Base-by-base conservation (phyloP, 2,329 filamentous ascomycete species). In the Huntiella bhutanensis region DNA sequence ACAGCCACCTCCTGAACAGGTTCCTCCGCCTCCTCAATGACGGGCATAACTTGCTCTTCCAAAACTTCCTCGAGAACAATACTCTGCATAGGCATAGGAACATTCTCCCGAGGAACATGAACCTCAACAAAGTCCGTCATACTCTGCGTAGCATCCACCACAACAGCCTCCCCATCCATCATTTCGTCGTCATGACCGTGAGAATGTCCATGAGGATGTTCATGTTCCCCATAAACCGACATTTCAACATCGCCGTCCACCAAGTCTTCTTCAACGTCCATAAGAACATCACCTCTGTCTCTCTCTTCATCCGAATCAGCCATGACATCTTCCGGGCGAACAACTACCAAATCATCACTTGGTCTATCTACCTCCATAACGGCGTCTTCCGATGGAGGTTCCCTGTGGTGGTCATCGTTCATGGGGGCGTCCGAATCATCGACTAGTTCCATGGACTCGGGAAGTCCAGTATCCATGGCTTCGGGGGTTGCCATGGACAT, bases 271-370 rank as follows among this genome's bases (percentile, higher is more conserved):
- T 48, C 41, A 15, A 46, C 43, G 13, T 22, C 37, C 45, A 47
- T 47, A 7, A 42, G 45, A 13, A 47, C 32, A 12, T 45, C 35
- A 12, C 32, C 34, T 28, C 22, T 46, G 19, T 32, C n/a, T 17
- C 36, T 42, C 33, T 35, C 19, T 4, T 41, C 48, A 19, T 46
- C 48, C 6, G 45, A 38, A 19, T 49, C 48, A 22, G 48, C 48
- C 48, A 49, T 49, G 17, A 47, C 13, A 15, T 48, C 47, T 13
- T 48, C 47, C 3, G 41, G 37, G 4, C 41, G 44, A 37, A 48
- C 36, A 6, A 32, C 32, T 3, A 36, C 19, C 12, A 33, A 15
- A n/a, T 38, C 40, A 37, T 38, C 34, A 19, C 40, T 33, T 10
- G 22, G 40, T 3, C 28, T 8, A 15, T 43, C 37, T 13, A 28